These are phyloP conservation scores for Orobanche coerulescens DNA, from an alignment of 257 asterid genomes.

Conservation along the genomic window DNA sequence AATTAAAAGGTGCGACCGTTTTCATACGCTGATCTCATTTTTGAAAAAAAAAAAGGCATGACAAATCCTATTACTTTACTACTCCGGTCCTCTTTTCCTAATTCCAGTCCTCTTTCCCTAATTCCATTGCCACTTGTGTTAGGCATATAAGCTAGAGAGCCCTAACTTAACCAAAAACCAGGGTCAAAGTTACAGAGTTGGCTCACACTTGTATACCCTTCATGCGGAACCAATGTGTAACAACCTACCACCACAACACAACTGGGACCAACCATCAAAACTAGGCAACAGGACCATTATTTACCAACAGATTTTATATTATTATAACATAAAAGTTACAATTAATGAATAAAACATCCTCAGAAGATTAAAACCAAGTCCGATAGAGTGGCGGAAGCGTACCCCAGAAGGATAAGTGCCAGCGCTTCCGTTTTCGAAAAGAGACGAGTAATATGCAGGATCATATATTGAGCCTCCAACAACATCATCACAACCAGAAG, in stretches of 20 bases:
- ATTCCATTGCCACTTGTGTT: neutral
- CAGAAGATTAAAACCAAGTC: neutral
- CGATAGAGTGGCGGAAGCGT: conserved; percentile 26
- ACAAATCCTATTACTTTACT: neutral
- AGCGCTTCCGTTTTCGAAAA: conserved; percentile 65
- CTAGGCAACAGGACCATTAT: neutral
- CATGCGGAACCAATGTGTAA: too few species aligned
- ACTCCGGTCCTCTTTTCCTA: neutral
- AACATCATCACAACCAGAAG: conserved; percentile 60
- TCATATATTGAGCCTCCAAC: conserved; percentile 74
- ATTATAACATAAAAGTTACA: neutral
- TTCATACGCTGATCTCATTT: neutral
- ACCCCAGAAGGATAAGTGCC: conserved; percentile 42
- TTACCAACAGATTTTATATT: conserved; percentile 1
- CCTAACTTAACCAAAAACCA: too few species aligned
- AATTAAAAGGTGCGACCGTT: neutral
- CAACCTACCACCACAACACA: neutral
- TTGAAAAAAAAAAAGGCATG: neutral
- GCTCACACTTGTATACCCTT: too few species aligned
- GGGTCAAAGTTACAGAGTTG: too few species aligned
- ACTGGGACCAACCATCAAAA: neutral
- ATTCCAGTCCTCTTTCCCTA: too few species aligned
- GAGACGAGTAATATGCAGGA: conserved; percentile 75
- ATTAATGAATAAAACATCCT: neutral
- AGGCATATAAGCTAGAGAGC: too few species aligned